Evolutionary conservation across 805 yeast species (phyloP).

Genomic region (Peterozyma toletana): DNA sequence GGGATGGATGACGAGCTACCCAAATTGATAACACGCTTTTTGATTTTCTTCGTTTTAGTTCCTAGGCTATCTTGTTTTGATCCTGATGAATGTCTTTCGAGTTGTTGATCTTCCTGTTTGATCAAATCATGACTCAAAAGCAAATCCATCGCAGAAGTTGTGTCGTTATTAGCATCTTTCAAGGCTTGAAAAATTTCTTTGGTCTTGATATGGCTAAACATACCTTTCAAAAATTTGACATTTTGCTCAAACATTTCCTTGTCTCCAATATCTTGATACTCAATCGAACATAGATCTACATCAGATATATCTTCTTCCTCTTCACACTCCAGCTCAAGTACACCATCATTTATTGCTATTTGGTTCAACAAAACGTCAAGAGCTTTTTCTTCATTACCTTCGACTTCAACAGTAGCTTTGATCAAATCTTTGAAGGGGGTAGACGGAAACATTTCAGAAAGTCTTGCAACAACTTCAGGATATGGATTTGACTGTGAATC

Average conservation of each 20-base stretch:
- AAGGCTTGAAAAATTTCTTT: not conserved
- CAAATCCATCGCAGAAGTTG: not conserved
- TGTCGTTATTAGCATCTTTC: not conserved
- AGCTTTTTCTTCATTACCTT: slow-evolving; percentile 3
- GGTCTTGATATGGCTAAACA: slow-evolving; percentile 4
- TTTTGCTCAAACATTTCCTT: not conserved
- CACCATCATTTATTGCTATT: not conserved
- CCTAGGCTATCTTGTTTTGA: too few species aligned
- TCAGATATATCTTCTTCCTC: not conserved
- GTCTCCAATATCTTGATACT: not conserved
- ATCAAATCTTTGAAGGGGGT: not conserved
- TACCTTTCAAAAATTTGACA: slow-evolving; percentile 1
- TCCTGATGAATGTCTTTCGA: not conserved
- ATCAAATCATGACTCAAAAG: not conserved
- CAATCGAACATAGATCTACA: not conserved
- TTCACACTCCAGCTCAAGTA: not conserved
- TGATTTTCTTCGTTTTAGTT: too few species aligned
- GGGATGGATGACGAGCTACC: not conserved
- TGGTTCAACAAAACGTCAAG: slow-evolving; percentile 5
- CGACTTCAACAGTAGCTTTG: not conserved
- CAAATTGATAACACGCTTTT: too few species aligned
- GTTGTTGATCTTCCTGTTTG: not conserved
- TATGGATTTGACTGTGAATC: not conserved
- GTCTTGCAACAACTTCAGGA: not conserved
- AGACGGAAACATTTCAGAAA: slow-evolving; percentile 7